A percentile compares a stretch with the other conserved stretches of the same genome.
These are phyloP conservation scores for Phalaenopsis equestris DNA, from an alignment of 106 monocot genomes.

Conservation along the genomic window DNA sequence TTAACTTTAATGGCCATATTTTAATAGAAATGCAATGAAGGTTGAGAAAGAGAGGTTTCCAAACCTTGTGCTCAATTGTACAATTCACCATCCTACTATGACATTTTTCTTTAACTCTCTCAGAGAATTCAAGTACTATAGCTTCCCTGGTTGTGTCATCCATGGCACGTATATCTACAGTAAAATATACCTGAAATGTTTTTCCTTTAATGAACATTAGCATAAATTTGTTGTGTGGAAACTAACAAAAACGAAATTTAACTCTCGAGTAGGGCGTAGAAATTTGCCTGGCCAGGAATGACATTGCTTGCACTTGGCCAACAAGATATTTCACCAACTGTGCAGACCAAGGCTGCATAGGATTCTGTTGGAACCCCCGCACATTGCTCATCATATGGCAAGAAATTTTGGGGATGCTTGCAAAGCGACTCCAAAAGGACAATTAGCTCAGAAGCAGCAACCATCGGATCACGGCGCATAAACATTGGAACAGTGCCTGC, in stretches of 20 bases:
- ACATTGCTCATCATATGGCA: constrained; percentile 43
- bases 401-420: constrained; percentile 57
- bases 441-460: constrained; percentile 85
- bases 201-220: not conserved
- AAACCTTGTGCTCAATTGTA: constrained; percentile 67
- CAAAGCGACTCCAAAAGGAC: constrained; percentile 68
- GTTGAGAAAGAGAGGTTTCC: not conserved
- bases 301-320: constrained; percentile 99
- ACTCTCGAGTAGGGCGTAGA: not conserved
- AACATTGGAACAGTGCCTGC: constrained; percentile 96
- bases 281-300: constrained; percentile 83
- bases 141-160: constrained; percentile 62
- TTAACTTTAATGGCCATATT: not conserved
- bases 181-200: constrained; percentile 62
- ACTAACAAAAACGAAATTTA: not conserved
- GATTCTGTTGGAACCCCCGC: constrained; percentile 48
- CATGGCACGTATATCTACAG: constrained; percentile 74
- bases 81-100: constrained; percentile 59
- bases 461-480: constrained; percentile 90
- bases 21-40: not conserved
- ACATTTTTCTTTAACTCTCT: constrained; percentile 46
- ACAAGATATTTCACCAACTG: constrained; percentile 77
- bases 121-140: constrained; percentile 54
- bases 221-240: not conserved
- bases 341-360: constrained; percentile 79